Conservation (phyloP, 805 yeast genomes). For the Cyberlindnera meyerae region DNA sequence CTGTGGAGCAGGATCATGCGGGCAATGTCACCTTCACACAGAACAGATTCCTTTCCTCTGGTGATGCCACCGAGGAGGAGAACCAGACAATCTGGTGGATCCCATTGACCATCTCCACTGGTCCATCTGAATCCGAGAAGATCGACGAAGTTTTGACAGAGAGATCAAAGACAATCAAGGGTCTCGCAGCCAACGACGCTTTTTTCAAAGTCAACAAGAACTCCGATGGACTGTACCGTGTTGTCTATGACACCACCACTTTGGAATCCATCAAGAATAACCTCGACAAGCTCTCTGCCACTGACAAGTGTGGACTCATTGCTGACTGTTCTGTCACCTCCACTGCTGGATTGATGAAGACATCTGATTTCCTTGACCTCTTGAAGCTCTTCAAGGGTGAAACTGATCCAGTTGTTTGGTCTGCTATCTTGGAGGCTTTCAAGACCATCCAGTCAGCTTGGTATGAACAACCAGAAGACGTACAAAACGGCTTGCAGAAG, state of each 20-base stretch:
- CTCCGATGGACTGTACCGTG: slow-evolving; percentile 71
- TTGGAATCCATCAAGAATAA: slow-evolving; percentile 58
- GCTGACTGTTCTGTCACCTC: slow-evolving; percentile 69
- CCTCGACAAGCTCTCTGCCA: slow-evolving; percentile 52
- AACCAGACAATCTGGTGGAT: slow-evolving; percentile 65
- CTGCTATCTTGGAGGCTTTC: slow-evolving; percentile 44
- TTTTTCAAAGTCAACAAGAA: slow-evolving; percentile 69
- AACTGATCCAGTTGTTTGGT: slow-evolving; percentile 62
- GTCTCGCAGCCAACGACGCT: slow-evolving; percentile 29
- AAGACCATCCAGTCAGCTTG: slow-evolving; percentile 44
- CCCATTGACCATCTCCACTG: slow-evolving; percentile 40
- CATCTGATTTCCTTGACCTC: slow-evolving; percentile 54
- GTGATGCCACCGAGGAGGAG: slow-evolving; percentile 72
- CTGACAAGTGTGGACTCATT: slow-evolving; percentile 71
- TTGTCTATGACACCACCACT: slow-evolving; percentile 60
- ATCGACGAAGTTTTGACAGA: slow-evolving; percentile 51
- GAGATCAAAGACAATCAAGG: slow-evolving; percentile 39
- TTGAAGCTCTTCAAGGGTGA: slow-evolving; percentile 55
- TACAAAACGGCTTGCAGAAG: slow-evolving; percentile 41
- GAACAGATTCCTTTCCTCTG: slow-evolving; percentile 70
- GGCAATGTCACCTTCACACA: slow-evolving; percentile 53
- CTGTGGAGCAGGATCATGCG: slow-evolving; percentile 51
- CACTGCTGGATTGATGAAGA: slow-evolving; percentile 59
- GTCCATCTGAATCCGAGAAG: slow-evolving; percentile 47
- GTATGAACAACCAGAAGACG: slow-evolving; percentile 45